These are phyloP conservation scores for Poteriospumella lacustris DNA, from an alignment of 108 stramenopile genomes.

Conservation along the genomic window DNA sequence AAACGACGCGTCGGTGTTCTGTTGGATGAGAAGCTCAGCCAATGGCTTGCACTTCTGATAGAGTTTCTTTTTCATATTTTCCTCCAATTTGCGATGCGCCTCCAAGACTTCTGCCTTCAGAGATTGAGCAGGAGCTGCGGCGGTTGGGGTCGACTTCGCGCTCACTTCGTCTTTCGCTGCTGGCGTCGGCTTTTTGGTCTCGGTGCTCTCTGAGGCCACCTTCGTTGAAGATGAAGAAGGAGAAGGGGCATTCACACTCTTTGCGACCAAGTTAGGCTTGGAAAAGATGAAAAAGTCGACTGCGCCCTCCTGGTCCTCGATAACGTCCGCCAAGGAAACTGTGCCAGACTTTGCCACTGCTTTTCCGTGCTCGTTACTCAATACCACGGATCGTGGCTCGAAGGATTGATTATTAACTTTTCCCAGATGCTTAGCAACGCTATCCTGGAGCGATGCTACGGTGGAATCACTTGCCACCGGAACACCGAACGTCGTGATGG, in stretches of 20 bases:
- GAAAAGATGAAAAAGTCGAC: background rate
- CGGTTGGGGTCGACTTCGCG: no score
- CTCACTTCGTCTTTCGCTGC: no score
- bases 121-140: no score
- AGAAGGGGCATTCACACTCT: background rate
- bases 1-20: no score
- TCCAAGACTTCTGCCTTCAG: no score
- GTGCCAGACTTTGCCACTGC: background rate
- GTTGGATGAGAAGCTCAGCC: no score
- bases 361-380: background rate
- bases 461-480: background rate
- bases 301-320: background rate
- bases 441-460: background rate
- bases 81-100: no score
- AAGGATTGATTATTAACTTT: background rate
- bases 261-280: background rate
- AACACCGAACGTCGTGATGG: background rate
- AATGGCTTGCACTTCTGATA: no score
- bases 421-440: background rate
- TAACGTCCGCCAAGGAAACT: background rate
- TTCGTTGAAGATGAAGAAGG: background rate
- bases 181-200: no score
- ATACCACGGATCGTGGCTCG: background rate
- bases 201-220: background rate
- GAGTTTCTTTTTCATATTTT: no score